Evolutionary conservation across 345 rosid genomes (phyloP), one percentile per base, ranked within the genome.

Genomic region (Zanthoxylum bungeanum): DNA sequence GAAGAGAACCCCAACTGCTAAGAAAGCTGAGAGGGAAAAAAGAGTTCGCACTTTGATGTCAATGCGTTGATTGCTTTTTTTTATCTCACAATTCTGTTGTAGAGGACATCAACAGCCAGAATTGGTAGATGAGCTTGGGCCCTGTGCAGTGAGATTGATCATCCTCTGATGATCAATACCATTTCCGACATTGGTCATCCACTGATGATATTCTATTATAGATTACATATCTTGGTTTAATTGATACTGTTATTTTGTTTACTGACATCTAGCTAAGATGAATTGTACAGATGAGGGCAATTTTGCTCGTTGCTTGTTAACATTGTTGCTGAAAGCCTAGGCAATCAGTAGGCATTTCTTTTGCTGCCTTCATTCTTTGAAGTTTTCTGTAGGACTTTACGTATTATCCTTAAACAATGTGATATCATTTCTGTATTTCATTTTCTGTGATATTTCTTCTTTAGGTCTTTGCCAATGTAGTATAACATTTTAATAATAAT

Each of bases 31-130:
- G 60, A 75, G 89, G 66, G 89, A 89, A 34, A 85, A 79, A 61
- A 86, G 73, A 69, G 90, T 92, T 1, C 79, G 85, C 12, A 89
- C 93, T 6, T 73, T 94, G 55, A 85, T 90, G 96, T 88, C 97
- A 1, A 81, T 94, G 91, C 85, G 96, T 28, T 82, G 81, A 81
- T 76, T 65, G 24, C 2, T 27, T 39, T 24, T 14, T 11, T 36
- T 50, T 7, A 21, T 25, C 6, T 4, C 42, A 39, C 28, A 57
- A 28, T 10, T 44, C 14, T 57, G 56, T 59, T 52, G 17, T 49
- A 52, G 67, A 34, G 40, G 78, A 60, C 71, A 25, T 16, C 27
- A 10, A 27, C 7, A 4, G 50, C 42, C 58, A 66, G 49, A n/a
- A 64, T 24, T 28, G 37, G 39, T 28, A 19, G 9, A 9, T 11